These are phyloP conservation scores for Mrakia gelida DNA, from an alignment of 768 basidiomycete species.

Conservation along the genomic window DNA sequence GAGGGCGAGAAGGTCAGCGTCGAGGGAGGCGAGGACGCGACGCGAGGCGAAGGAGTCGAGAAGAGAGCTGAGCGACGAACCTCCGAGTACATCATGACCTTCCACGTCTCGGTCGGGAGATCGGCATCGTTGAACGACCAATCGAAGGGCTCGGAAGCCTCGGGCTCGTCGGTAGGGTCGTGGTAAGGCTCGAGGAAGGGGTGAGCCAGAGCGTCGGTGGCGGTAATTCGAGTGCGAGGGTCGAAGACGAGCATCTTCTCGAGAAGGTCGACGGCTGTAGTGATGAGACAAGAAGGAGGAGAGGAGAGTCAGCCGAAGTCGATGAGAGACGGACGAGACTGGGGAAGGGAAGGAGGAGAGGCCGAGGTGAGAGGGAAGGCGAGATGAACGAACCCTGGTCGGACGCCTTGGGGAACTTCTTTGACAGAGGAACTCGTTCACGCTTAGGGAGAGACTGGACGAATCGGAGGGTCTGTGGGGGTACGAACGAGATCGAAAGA, in stretches of 20 bases:
- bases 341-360: background rate
- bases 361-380: background rate
- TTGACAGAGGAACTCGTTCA: constrained; percentile 87
- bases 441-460: constrained; percentile 97
- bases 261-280: constrained; percentile 79
- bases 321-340: constrained; percentile 48
- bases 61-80: background rate
- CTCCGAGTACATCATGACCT: constrained; percentile 85
- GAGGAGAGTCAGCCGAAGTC: constrained; percentile 38
- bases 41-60: too few species aligned
- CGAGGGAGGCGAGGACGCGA: background rate
- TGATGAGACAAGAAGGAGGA: constrained; percentile 46
- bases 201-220: constrained; percentile 80
- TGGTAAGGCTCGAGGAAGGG: constrained; percentile 96
- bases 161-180: constrained; percentile 95
- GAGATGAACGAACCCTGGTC: background rate
- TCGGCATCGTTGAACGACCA: constrained; percentile 99
- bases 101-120: constrained; percentile 89
- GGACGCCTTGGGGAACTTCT: constrained; percentile 74
- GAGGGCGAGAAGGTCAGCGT: background rate
- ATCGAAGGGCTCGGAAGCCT: constrained; percentile 89
- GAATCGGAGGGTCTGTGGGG: constrained; percentile 81
- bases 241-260: constrained; percentile 99
- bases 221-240: constrained; percentile 92
- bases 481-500: too few species aligned